Conservation (phyloP, 306 rosid genomes). For the Acacia confusa region DNA sequence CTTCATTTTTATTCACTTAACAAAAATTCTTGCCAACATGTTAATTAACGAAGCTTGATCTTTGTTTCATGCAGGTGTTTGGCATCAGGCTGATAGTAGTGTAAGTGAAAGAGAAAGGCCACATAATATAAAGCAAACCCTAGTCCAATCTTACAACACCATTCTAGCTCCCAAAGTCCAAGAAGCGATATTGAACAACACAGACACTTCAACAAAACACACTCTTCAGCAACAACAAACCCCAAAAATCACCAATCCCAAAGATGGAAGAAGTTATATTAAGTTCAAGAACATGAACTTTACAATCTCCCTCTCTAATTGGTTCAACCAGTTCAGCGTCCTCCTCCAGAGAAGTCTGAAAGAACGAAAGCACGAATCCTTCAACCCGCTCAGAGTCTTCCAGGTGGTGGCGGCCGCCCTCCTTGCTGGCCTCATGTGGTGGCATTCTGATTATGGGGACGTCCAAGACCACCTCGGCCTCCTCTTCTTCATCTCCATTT, state of each 20-base stretch:
- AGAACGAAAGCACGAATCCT: constrained; percentile 83
- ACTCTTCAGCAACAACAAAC: neutral
- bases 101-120: constrained; percentile 60
- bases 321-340: constrained; percentile 71
- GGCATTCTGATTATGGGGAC: constrained; percentile 70
- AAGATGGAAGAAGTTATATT: constrained; percentile 18
- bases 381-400: constrained; percentile 65
- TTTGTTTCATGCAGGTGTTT: constrained; percentile 64
- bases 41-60: constrained; percentile 16
- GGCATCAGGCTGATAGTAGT: constrained; percentile 60
- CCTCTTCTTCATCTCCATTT: constrained; percentile 88
- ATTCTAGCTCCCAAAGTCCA: constrained; percentile 69
- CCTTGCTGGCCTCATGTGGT: constrained; percentile 89
- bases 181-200: constrained; percentile 44
- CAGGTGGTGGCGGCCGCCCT: constrained; percentile 75
- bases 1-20: too few species aligned
- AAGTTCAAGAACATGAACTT: neutral
- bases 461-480: constrained; percentile 88
- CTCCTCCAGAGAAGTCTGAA: constrained; percentile 85
- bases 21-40: neutral
- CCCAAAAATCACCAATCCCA: constrained; percentile 29
- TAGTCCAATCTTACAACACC: constrained; percentile 72
- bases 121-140: constrained; percentile 61
- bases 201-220: constrained; percentile 47
- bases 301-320: constrained; percentile 42